phyloP scores from a whole-genome alignment of 106 monocot species.

The Dioscorea alata region DNA sequence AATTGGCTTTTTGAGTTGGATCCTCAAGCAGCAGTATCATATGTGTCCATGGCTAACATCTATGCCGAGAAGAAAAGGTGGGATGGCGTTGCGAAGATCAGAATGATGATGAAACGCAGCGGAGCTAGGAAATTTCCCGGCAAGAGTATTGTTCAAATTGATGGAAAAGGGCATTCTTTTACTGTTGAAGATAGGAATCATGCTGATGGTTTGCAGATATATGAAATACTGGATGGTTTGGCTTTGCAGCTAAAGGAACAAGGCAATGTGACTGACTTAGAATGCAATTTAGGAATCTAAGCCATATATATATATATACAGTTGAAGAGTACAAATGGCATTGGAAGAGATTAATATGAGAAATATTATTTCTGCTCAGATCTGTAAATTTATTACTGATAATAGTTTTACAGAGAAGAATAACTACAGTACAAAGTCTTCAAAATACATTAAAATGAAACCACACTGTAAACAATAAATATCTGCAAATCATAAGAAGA shows the following conservation, averaged over 20 bases:
- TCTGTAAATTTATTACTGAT: too few species aligned
- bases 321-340: too few species aligned
- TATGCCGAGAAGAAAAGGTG: slow-evolving; percentile 32
- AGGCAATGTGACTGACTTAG: background rate
- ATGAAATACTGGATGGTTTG: slow-evolving; percentile 19
- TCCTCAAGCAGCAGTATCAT: slow-evolving; percentile 19
- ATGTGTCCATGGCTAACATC: slow-evolving; percentile 37
- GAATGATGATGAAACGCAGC: slow-evolving; percentile 22
- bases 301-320: too few species aligned
- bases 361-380: too few species aligned
- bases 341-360: too few species aligned
- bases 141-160: slow-evolving; percentile 22
- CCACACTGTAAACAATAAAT: too few species aligned
- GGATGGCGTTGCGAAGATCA: slow-evolving; percentile 25
- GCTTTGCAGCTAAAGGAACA: slow-evolving; percentile 17
- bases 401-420: too few species aligned
- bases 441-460: too few species aligned
- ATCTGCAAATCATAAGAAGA: too few species aligned
- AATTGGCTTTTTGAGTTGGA: slow-evolving; percentile 24
- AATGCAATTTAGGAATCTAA: too few species aligned
- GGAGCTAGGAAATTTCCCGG: slow-evolving; percentile 24
- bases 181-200: slow-evolving; percentile 23
- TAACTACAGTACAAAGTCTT: too few species aligned
- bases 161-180: slow-evolving; percentile 23
- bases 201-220: slow-evolving; percentile 14